Evolutionary conservation across 176 grass and related monocot genomes (phyloP).

Genomic region (Puya raimondii): DNA sequence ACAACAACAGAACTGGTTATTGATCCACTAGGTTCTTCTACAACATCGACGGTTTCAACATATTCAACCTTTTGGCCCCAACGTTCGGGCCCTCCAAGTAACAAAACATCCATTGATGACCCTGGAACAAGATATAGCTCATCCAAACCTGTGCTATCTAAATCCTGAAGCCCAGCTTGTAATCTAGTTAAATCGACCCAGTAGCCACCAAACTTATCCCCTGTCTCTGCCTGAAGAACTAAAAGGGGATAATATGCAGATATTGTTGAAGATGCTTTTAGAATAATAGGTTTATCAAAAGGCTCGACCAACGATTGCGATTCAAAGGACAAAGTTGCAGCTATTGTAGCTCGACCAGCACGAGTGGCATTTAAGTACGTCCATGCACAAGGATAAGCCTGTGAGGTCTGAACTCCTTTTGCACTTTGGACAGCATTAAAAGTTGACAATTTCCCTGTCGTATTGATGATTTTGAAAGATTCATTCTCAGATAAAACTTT

Average conservation of each 20-base stretch:
- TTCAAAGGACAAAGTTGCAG: constrained; percentile 57
- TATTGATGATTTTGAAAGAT: constrained; percentile 56
- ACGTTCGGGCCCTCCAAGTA: constrained; percentile 79
- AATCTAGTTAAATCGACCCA: constrained; percentile 59
- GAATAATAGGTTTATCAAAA: constrained; percentile 43
- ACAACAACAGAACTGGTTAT: constrained; percentile 34
- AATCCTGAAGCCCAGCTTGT: constrained; percentile 30
- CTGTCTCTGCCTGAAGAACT: constrained; percentile 71
- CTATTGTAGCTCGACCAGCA: constrained; percentile 60
- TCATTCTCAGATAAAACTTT: constrained; percentile 55
- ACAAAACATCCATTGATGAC: constrained; percentile 71
- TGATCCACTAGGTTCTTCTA: constrained; percentile 32
- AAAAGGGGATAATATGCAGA: constrained; percentile 77
- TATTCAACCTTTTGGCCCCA: constrained; percentile 73
- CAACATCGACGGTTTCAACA: constrained; percentile 60
- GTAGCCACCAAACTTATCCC: constrained; percentile 81
- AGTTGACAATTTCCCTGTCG: constrained; percentile 25
- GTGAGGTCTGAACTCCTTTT: constrained; percentile 25
- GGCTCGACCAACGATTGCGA: constrained; percentile 35
- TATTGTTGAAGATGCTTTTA: constrained; percentile 56
- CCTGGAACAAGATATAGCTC: constrained; percentile 85
- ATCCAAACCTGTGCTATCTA: constrained; percentile 40
- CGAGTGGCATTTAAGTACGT: constrained; percentile 51
- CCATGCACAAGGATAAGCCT: constrained; percentile 61
- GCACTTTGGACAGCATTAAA: constrained; percentile 19